Conservation (phyloP, 208 protist species). For the Trichomonas gallinae region DNA sequence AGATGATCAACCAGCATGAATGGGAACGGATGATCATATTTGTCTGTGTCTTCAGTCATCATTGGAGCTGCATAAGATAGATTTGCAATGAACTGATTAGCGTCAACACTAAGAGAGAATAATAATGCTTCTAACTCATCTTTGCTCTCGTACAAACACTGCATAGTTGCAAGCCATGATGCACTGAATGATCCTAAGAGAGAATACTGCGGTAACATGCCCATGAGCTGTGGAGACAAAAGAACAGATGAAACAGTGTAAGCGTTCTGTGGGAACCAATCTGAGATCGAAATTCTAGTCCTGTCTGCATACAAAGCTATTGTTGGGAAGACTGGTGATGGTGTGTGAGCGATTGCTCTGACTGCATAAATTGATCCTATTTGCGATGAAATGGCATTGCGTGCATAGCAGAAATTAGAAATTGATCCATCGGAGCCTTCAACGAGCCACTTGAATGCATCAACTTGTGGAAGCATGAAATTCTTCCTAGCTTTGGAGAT, state of each 20-base stretch:
- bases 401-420: background rate
- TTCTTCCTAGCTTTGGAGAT: background rate
- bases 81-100: background rate
- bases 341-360: background rate
- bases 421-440: background rate
- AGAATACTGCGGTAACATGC: background rate
- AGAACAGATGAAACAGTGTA: background rate
- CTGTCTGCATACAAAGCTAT: background rate
- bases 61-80: background rate
- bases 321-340: background rate
- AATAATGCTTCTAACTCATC: background rate
- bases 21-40: background rate
- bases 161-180: background rate
- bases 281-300: background rate
- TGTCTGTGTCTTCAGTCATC: background rate
- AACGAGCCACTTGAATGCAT: background rate
- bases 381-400: background rate
- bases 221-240: background rate
- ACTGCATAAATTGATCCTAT: background rate
- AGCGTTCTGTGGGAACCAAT: background rate
- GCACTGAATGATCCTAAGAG: background rate
- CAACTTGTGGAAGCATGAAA: background rate
- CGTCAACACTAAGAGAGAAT: background rate
- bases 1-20: background rate
- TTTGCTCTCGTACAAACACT: background rate